phyloP scores from a whole-genome alignment of 306 rosid species.

The Lathyrus tuberosus region DNA sequence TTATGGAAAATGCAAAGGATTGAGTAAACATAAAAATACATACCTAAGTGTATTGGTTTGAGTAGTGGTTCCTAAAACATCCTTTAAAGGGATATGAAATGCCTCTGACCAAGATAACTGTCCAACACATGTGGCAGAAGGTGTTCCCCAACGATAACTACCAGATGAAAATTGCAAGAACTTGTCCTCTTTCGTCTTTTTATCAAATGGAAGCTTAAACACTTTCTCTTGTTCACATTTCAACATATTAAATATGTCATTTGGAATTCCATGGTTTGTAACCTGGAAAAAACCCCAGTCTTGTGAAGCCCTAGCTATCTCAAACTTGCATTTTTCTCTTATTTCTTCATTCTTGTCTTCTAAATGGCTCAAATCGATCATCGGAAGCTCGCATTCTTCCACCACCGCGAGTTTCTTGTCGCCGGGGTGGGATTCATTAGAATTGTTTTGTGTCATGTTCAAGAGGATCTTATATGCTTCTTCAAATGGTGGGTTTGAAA shows the following conservation, averaged over 20 bases:
- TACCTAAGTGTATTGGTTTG: constrained; percentile 63
- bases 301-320: constrained; percentile 74
- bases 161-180: constrained; percentile 75
- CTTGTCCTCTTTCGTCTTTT: constrained; percentile 56
- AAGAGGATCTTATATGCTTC: constrained; percentile 70
- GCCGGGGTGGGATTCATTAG: not conserved
- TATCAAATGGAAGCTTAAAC: constrained; percentile 69
- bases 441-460: constrained; percentile 33
- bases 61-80: constrained; percentile 41
- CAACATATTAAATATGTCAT: constrained; percentile 52
- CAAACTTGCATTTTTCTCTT: constrained; percentile 62
- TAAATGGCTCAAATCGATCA: constrained; percentile 65
- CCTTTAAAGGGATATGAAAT: constrained; percentile 73
- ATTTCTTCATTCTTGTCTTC: constrained; percentile 10
- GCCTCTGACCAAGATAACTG: constrained; percentile 98
- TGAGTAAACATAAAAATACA: not conserved
- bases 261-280: constrained; percentile 81
- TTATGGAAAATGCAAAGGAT: too few species aligned
- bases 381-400: constrained; percentile 76
- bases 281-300: constrained; percentile 99
- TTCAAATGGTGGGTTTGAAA: constrained; percentile 83
- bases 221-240: constrained; percentile 64
- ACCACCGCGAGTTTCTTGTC: not conserved
- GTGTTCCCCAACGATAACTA: constrained; percentile 91
- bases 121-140: constrained; percentile 67